Evolutionary conservation across 2,329 filamentous ascomycete species (phyloP).

Genomic region (Exophiala sp.): DNA sequence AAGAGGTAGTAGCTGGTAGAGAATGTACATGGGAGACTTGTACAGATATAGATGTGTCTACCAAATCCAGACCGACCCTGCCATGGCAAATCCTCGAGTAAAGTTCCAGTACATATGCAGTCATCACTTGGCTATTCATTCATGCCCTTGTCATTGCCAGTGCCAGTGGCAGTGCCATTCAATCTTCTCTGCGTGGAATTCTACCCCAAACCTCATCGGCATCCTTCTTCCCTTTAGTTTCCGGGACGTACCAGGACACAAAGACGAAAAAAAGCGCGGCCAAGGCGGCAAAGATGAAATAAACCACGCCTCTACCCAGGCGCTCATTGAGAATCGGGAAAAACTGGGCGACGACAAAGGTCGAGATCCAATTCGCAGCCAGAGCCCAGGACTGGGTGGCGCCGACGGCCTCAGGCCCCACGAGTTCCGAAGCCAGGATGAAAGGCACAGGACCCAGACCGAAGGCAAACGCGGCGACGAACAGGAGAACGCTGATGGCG

Average conservation of each 20-base stretch:
- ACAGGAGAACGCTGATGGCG: conserved; percentile 72
- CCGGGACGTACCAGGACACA: conserved; percentile 68
- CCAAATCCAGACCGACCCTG: too few species aligned
- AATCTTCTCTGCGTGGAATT: conserved; percentile 22
- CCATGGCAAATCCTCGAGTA: too few species aligned
- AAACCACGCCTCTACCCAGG: conserved; percentile 73
- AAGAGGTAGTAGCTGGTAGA: too few species aligned
- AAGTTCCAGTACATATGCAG: too few species aligned
- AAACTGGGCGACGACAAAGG: conserved; percentile 88
- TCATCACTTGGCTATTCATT: too few species aligned
- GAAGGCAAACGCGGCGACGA: conserved; percentile 83
- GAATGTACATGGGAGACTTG: too few species aligned
- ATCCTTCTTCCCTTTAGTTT: conserved; percentile 79
- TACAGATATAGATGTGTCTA: too few species aligned
- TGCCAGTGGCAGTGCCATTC: not conserved
- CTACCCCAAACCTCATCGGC: conserved; percentile 89
- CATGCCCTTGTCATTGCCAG: not conserved
- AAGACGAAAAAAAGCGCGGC: conserved; percentile 66
- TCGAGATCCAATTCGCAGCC: conserved; percentile 82
- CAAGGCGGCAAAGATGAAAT: conserved; percentile 80
- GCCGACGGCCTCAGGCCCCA: conserved; percentile 82
- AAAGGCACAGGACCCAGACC: conserved; percentile 92
- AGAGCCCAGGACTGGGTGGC: conserved; percentile 85
- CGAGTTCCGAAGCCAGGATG: conserved; percentile 85
- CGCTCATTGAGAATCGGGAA: conserved; percentile 80